Base-by-base conservation (phyloP, 768 basidiomycete genomes). In the Hypsizygus marmoreus region DNA sequence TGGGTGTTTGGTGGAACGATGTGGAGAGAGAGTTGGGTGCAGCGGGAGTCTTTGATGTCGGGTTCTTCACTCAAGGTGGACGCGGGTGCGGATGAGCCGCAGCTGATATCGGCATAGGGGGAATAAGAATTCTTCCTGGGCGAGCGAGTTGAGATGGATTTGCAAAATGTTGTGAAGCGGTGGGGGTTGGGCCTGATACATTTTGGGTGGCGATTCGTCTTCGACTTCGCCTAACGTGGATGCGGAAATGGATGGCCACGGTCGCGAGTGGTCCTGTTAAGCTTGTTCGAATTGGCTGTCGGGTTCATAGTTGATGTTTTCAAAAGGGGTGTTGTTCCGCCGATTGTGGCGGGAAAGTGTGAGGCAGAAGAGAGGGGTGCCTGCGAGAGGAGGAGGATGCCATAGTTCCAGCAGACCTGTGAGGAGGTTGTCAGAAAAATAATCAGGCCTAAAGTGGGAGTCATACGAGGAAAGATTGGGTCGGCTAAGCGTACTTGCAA, bases 381-480 rank as follows among this genome's bases (percentile, higher is more conserved):
- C 43, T 47, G 40, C 36, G 48, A 44, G 50, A 52, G 38, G 54
- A 63, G 24, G 26, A 24, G 33, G 42, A 42, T 38, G 38, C 51
- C 20, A 57, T 62, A 91, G 43, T 90, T 94, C 89, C 95, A 97
- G 12, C 95, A 86, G 23, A 97, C 68, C 91, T 91, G 50, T 11
- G n/a, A n/a, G n/a, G n/a, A n/a, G n/a, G n/a, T n/a, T n/a, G n/a
- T n/a, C n/a, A n/a, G n/a, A n/a, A n/a, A n/a, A n/a, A n/a, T n/a
- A n/a, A n/a, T n/a, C n/a, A n/a, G n/a, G n/a, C n/a, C n/a, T n/a
- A n/a, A n/a, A n/a, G n/a, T n/a, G n/a, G n/a, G n/a, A n/a, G n/a
- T n/a, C n/a, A n/a, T n/a, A n/a, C n/a, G n/a, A n/a, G n/a, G n/a
- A n/a, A n/a, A n/a, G n/a, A n/a, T n/a, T n/a, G n/a, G n/a, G n/a